Evolutionary conservation across 2,329 filamentous ascomycete genomes (phyloP).

Genomic region (Drechslera avenae): DNA sequence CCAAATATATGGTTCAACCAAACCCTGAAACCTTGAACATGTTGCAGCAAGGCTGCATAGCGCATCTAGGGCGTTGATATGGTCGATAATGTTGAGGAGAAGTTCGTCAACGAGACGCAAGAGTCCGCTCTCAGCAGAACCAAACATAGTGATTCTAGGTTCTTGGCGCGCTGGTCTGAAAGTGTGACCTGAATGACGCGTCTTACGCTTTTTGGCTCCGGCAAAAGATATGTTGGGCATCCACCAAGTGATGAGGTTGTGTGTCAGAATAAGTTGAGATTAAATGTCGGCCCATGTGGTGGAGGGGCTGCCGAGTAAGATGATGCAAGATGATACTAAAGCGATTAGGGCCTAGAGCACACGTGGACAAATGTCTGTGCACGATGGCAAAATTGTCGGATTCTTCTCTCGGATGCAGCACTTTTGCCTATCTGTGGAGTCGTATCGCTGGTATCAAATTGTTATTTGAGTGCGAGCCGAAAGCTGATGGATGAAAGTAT

Average conservation of each 20-base stretch:
- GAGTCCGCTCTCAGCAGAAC: constrained; percentile 23
- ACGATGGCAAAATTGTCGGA: no score
- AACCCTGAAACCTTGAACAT: constrained; percentile 35
- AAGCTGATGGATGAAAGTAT: no score
- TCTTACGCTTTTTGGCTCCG: constrained; percentile 38
- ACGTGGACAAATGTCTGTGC: no score
- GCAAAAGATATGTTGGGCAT: constrained; percentile 31
- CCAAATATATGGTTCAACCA: constrained; percentile 45
- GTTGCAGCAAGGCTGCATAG: constrained; percentile 40
- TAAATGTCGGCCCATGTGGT: no score
- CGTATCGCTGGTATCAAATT: no score
- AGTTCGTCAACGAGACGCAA: constrained; percentile 43
- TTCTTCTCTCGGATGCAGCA: no score
- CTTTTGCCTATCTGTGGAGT: no score
- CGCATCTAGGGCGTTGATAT: constrained; percentile 28
- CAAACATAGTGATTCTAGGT: constrained; percentile 18
- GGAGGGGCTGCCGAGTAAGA: no score
- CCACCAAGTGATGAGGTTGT: constrained; percentile 2
- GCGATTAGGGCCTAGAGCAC: no score
- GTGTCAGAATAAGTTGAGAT: neutral
- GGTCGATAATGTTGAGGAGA: constrained; percentile 42
- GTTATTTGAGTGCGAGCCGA: no score
- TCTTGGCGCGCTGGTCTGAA: constrained; percentile 30
- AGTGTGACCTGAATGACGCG: constrained; percentile 30
- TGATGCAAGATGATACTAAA: no score